phyloP scores from a whole-genome alignment of 1,284 basidiomycete genomes.

The Malassezia slooffiae region DNA sequence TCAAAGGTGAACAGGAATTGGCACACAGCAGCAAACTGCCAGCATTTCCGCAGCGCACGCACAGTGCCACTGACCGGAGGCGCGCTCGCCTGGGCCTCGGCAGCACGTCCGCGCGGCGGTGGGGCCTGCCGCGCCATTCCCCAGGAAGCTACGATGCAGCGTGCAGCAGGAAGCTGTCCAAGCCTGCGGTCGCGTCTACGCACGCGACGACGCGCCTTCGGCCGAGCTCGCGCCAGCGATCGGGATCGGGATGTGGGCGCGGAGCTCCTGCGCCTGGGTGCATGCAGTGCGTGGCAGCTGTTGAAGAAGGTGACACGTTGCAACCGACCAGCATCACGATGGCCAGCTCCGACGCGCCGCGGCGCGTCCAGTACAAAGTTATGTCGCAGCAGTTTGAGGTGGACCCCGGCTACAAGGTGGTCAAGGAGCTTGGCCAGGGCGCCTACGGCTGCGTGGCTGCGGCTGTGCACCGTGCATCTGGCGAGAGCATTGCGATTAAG shows the following conservation, averaged over 20 bases:
- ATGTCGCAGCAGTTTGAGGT: conserved; percentile 42
- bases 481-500: conserved; percentile 45
- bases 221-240: too few relatives aligned
- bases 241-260: too few relatives aligned
- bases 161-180: too few relatives aligned
- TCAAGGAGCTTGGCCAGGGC: conserved; percentile 42
- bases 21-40: conserved; percentile 44
- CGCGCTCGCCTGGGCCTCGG: too few relatives aligned
- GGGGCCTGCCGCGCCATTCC: too few relatives aligned
- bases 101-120: too few relatives aligned
- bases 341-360: conserved; percentile 3
- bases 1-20: conserved; percentile 45
- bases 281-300: too few relatives aligned
- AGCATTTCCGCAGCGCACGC: conserved; percentile 24
- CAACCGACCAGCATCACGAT: conserved; percentile 1
- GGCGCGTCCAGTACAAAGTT: conserved; percentile 34
- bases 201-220: too few relatives aligned
- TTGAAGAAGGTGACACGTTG: too few relatives aligned
- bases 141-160: too few relatives aligned
- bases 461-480: conserved; percentile 40
- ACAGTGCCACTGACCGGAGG: background rate
- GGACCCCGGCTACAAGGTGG: conserved; percentile 40
- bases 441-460: conserved; percentile 45
- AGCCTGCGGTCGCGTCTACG: too few relatives aligned
- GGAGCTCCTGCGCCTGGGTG: too few relatives aligned